These are phyloP conservation scores for Mrakia blollopis DNA, from an alignment of 768 basidiomycete genomes.

Conservation along the genomic window DNA sequence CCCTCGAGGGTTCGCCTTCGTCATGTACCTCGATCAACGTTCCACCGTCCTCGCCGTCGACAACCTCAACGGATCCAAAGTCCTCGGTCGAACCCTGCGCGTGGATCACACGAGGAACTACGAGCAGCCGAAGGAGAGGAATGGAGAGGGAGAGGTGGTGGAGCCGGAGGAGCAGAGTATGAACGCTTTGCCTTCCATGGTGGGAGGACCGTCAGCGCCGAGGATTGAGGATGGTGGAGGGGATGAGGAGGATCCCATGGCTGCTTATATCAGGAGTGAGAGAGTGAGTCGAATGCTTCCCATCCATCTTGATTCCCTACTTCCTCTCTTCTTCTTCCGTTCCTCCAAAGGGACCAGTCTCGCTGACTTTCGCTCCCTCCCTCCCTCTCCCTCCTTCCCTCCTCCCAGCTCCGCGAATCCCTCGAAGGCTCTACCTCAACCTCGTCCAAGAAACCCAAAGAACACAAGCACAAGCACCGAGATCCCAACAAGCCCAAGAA, in stretches of 20 bases:
- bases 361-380: background rate
- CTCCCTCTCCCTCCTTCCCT: background rate
- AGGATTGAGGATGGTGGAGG: constrained; percentile 51
- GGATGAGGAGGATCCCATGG: constrained; percentile 97
- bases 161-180: constrained; percentile 76
- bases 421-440: background rate
- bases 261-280: constrained; percentile 77
- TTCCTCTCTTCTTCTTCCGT: constrained; percentile 18
- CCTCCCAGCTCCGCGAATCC: constrained; percentile 1
- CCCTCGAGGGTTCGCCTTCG: constrained; percentile 83
- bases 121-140: constrained; percentile 73
- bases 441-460: constrained; percentile 41
- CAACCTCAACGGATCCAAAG: constrained; percentile 91
- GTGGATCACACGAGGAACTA: constrained; percentile 65
- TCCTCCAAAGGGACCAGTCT: constrained; percentile 37
- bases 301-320: background rate
- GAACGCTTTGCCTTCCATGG: constrained; percentile 74
- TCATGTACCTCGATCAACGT: constrained; percentile 98
- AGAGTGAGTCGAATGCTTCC: constrained; percentile 34
- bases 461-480: constrained; percentile 61
- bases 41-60: constrained; percentile 95
- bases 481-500: constrained; percentile 32
- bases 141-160: constrained; percentile 75
- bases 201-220: constrained; percentile 49
- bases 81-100: constrained; percentile 76